Conservation (phyloP, 2,329 filamentous ascomycete genomes). For the Dichotomopilus funicola region DNA sequence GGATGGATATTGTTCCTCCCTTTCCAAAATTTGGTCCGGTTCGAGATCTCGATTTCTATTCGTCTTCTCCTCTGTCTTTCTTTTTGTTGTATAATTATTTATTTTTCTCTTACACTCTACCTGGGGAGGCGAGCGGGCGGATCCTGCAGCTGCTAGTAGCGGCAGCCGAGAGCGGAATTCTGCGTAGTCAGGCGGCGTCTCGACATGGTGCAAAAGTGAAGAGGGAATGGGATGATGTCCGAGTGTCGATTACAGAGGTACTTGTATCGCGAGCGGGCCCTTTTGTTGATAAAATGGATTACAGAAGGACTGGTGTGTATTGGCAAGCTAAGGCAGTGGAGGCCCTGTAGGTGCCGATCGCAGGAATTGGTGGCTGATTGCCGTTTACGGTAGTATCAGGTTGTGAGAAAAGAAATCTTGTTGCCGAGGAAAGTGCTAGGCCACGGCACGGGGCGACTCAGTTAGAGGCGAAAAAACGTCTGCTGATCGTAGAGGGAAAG, state of each 20-base stretch:
- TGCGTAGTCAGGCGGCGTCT: constrained; percentile 15
- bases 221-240: too few species aligned
- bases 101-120: too few species aligned
- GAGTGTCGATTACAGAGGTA: background rate
- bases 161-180: constrained; percentile 14
- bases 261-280: background rate
- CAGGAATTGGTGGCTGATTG: background rate
- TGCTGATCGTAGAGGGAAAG: constrained; percentile 12
- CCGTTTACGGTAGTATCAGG: constrained; percentile 1
- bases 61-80: background rate
- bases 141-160: constrained; percentile 12
- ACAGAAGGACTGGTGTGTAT: background rate
- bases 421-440: constrained; percentile 1
- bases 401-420: background rate
- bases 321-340: background rate
- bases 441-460: background rate
- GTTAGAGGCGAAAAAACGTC: constrained; percentile 12
- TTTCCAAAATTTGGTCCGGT: background rate
- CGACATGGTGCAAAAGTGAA: constrained; percentile 12
- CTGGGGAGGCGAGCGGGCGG: background rate
- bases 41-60: background rate
- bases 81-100: too few species aligned
- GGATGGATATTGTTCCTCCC: constrained; percentile 11
- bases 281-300: background rate
- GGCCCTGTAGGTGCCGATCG: background rate